A percentile compares a stretch with the other conserved stretches of the same genome.
These are phyloP conservation scores for Punctularia strigosozonata DNA, from an alignment of 768 basidiomycete genomes.

Conservation along the genomic window DNA sequence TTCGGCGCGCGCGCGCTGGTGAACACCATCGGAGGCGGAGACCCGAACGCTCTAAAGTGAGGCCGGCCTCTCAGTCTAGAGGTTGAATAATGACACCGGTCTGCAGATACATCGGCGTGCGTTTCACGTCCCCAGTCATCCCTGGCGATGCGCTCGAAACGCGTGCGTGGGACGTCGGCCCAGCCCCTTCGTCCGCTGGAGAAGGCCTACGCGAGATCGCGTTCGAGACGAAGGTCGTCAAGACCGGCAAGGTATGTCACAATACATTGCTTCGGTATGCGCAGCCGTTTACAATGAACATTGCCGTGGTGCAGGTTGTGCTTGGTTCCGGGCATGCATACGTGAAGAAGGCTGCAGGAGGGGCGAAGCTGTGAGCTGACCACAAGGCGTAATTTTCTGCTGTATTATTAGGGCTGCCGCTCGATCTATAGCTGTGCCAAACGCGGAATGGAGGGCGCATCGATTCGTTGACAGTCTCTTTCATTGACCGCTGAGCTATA, in stretches of 20 bases:
- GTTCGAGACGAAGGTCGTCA: constrained; percentile 26
- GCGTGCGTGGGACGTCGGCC: constrained; percentile 64
- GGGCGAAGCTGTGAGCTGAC: constrained; percentile 26
- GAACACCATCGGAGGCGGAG: constrained; percentile 44
- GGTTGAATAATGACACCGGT: too few species aligned
- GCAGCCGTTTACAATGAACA: background rate
- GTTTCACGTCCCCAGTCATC: constrained; percentile 77
- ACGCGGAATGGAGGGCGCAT: too few species aligned
- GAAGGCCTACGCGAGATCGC: constrained; percentile 24
- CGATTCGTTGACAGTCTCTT: too few species aligned
- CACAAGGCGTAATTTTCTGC: too few species aligned
- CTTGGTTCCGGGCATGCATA: constrained; percentile 57
- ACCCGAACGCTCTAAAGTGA: constrained; percentile 51
- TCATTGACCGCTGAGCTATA: too few species aligned
- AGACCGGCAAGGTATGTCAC: constrained; percentile 25
- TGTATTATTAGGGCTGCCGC: too few species aligned
- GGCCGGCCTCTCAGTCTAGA: too few species aligned
- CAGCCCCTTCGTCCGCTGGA: too few species aligned
- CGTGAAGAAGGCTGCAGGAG: constrained; percentile 38
- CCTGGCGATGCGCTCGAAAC: constrained; percentile 79
- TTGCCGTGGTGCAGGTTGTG: constrained; percentile 23
- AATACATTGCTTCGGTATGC: background rate
- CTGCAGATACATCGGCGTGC: constrained; percentile 58
- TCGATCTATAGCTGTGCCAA: too few species aligned
- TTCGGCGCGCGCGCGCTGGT: constrained; percentile 73